Evolutionary conservation across 164 flowering plant genomes (phyloP), one percentile per base, ranked within the genome.

Genomic region (grape (Vitis vinifera)): DNA sequence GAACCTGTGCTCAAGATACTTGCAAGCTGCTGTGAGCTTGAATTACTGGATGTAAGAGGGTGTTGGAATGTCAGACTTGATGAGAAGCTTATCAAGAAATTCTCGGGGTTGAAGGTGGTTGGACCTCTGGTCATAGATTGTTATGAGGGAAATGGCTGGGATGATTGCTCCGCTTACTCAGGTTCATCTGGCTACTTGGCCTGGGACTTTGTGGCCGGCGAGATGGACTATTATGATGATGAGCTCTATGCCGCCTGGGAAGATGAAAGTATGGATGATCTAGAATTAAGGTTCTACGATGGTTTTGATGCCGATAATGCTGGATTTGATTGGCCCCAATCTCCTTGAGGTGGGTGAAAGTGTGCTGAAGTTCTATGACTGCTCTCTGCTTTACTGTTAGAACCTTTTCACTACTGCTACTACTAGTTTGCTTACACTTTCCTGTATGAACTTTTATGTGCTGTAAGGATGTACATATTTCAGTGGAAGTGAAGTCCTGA

Each of bases 21-120:
- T 6, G 15, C 16, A 31, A 70, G 55, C 51, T 75, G 77, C 65
- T 53, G 51, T 17, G 80, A 84, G 31, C 87, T 88, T 0, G 81
- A 83, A 67, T 73, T 76, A 58, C 62, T 88, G 56, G 92, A 88
- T 51, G 65, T 88, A 66, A 78, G 86, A 66, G 89, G 92, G 9
- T 88, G 92, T 63, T 85, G 84, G 85, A 73, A 62, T 49, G 86
- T 87, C 66, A 75, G 76, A 31, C 78, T 84, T 13, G 83, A 84
- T 2, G 84, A 82, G 31, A 73, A 78, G 27, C 65, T 75, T 17
- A 61, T 82, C n/a, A 79, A 84, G 64, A 74, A 67, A 3, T 76
- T 31, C 67, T 49, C 85, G 0, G 63, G 73, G 6, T 61, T 86
- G 71, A 72, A 72, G 70, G 77, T 78, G 17, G 68, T 75, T 30